Evolutionary conservation across 164 flowering plant species (phyloP).

Genomic region (Nymphaea colorata): DNA sequence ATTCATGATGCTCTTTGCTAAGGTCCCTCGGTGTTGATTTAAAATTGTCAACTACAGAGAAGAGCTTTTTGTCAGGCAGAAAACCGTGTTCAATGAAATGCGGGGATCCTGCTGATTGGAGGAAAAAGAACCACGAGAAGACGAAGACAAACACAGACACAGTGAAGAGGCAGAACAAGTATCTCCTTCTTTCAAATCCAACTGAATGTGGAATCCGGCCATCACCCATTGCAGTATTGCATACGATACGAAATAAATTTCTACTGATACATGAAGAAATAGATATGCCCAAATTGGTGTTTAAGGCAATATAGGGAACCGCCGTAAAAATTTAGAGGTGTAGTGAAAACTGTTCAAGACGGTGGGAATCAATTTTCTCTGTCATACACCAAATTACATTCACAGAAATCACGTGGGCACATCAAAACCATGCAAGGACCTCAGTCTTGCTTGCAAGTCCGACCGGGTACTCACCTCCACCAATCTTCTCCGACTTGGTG

Average conservation of each 20-base stretch:
- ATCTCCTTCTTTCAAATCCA: constrained; percentile 33
- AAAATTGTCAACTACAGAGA: constrained; percentile 10
- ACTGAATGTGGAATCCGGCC: constrained; percentile 17
- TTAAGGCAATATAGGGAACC: background rate
- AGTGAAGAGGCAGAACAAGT: constrained; percentile 33
- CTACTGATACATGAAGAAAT: background rate
- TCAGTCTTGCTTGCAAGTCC: no score
- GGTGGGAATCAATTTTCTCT: background rate
- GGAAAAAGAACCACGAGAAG: constrained; percentile 58
- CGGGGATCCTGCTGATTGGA: constrained; percentile 38
- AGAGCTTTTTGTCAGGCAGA: constrained; percentile 24
- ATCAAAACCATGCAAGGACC: background rate
- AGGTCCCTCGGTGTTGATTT: constrained; percentile 7
- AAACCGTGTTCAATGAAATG: constrained; percentile 24
- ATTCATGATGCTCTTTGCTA: constrained; percentile 9
- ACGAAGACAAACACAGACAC: constrained; percentile 35
- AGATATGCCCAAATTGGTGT: background rate
- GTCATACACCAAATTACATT: background rate
- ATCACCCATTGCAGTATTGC: constrained; percentile 31
- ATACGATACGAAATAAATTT: background rate
- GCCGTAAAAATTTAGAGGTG: background rate
- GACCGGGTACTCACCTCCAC: background rate
- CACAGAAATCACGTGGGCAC: background rate
- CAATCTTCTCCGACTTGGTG: background rate
- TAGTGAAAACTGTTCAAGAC: background rate